Conservation (phyloP, 164 flowering plant species). For the Echeveria elegans region DNA sequence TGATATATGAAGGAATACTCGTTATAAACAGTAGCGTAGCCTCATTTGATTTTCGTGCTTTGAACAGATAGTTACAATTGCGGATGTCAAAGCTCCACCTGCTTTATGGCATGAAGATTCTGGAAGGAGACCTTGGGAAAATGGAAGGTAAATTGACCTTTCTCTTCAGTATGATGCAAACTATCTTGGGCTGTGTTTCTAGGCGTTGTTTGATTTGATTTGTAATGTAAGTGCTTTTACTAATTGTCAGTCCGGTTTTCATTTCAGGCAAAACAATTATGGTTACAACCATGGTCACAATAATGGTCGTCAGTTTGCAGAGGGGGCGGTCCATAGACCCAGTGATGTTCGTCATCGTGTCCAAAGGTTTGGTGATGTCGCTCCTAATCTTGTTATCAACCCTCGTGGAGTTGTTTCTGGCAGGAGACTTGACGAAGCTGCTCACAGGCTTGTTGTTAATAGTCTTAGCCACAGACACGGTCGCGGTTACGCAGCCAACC, state of each 20-base stretch:
- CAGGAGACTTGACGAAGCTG: slow-evolving; percentile 76
- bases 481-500: slow-evolving; percentile 17
- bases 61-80: slow-evolving; percentile 50
- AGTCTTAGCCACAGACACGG: slow-evolving; percentile 49
- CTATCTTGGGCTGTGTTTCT: not conserved
- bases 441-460: slow-evolving; percentile 72
- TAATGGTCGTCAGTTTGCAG: not conserved
- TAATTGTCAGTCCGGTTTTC: too few relatives aligned
- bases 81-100: slow-evolving; percentile 75
- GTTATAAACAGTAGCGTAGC: not conserved
- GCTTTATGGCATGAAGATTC: slow-evolving; percentile 87
- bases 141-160: slow-evolving; percentile 14
- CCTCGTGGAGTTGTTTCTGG: slow-evolving; percentile 56
- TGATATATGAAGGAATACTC: not conserved
- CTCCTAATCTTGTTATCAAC: slow-evolving; percentile 12
- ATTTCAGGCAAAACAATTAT: slow-evolving; percentile 25
- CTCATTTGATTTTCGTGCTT: slow-evolving; percentile 3
- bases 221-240: not conserved
- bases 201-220: not conserved
- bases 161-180: not conserved
- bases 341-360: not conserved
- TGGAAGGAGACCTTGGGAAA: slow-evolving; percentile 52
- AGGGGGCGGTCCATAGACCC: not conserved
- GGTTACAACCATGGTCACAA: not conserved
- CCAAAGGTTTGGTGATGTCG: not conserved